These are phyloP conservation scores for Leccinum disarticulatum DNA, from an alignment of 768 basidiomycete genomes.

Conservation along the genomic window DNA sequence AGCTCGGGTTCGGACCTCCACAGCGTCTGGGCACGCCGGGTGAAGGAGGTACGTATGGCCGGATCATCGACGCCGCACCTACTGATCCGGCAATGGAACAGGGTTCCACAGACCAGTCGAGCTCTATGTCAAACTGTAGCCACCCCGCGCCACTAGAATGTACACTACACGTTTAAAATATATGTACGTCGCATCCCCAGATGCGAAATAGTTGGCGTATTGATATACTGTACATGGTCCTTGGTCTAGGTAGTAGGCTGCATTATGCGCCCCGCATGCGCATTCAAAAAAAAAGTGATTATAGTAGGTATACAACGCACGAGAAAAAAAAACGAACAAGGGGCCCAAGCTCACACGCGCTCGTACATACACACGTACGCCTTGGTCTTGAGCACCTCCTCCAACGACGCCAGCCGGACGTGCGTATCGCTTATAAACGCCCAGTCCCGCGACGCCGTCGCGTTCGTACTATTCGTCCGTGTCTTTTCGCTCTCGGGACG, in stretches of 20 bases:
- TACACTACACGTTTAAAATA: neutral
- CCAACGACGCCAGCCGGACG: conserved; percentile 76
- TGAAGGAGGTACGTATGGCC: conserved; percentile 55
- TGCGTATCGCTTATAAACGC: conserved; percentile 89
- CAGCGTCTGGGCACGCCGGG: conserved; percentile 53
- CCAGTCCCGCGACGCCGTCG: conserved; percentile 58
- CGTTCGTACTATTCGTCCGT: neutral
- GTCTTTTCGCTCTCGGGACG: conserved; percentile 13
- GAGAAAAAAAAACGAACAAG: neutral
- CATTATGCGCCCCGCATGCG: neutral
- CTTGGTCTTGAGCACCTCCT: conserved; percentile 88
- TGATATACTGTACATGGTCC: conserved; percentile 4
- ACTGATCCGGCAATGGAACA: conserved; percentile 7
- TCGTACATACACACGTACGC: conserved; percentile 96
- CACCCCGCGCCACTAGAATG: neutral
- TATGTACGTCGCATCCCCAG: neutral
- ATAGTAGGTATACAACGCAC: neutral
- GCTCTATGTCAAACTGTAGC: conserved; percentile 49
- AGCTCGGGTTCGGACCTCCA: conserved; percentile 61
- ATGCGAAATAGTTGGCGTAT: neutral
- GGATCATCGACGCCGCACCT: neutral
- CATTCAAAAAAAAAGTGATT: neutral
- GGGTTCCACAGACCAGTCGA: conserved; percentile 48
- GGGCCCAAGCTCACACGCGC: conserved; percentile 47
- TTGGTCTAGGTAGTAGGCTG: neutral